phyloP scores from a whole-genome alignment of 2,329 filamentous ascomycete species.

The Pseudogymnoascus destructans region DNA sequence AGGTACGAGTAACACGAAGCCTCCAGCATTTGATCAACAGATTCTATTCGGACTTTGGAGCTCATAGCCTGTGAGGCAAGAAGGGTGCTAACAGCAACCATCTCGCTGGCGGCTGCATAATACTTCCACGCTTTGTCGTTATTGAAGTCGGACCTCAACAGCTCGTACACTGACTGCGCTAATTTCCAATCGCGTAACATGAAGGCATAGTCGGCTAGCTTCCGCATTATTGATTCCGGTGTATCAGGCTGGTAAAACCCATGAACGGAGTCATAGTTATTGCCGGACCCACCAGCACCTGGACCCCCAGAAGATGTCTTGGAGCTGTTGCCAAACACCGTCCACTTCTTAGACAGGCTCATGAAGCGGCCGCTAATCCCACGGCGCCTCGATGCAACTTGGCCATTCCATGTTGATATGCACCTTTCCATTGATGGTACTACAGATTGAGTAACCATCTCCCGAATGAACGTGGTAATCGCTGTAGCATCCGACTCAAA shows the following conservation, averaged over 20 bases:
- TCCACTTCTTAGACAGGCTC: slow-evolving; percentile 82
- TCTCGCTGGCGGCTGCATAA: slow-evolving; percentile 87
- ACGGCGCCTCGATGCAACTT: slow-evolving; percentile 78
- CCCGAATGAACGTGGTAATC: slow-evolving; percentile 77
- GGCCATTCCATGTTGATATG: slow-evolving; percentile 89
- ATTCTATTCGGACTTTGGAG: slow-evolving; percentile 66
- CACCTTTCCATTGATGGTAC: slow-evolving; percentile 93
- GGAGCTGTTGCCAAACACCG: slow-evolving; percentile 56
- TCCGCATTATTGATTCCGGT: slow-evolving; percentile 82
- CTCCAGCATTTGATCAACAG: slow-evolving; percentile 76
- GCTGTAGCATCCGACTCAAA: slow-evolving; percentile 87
- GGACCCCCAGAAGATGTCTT: slow-evolving; percentile 36
- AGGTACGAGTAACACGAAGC: slow-evolving; percentile 86
- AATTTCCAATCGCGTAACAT: slow-evolving; percentile 96
- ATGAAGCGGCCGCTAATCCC: slow-evolving; percentile 90
- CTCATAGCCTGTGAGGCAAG: slow-evolving; percentile 60
- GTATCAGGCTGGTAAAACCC: slow-evolving; percentile 77
- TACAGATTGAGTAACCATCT: slow-evolving; percentile 90
- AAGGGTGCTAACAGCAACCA: slow-evolving; percentile 76
- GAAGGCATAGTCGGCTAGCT: slow-evolving; percentile 87
- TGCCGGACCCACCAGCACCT: slow-evolving; percentile 39
- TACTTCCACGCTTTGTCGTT: slow-evolving; percentile 97
- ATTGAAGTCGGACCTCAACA: slow-evolving; percentile 75
- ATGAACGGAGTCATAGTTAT: slow-evolving; percentile 64
- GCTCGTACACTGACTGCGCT: slow-evolving; percentile 80